These are phyloP conservation scores for Aureobasidium sp. DNA, from an alignment of 2,329 filamentous ascomycete genomes.

Conservation along the genomic window DNA sequence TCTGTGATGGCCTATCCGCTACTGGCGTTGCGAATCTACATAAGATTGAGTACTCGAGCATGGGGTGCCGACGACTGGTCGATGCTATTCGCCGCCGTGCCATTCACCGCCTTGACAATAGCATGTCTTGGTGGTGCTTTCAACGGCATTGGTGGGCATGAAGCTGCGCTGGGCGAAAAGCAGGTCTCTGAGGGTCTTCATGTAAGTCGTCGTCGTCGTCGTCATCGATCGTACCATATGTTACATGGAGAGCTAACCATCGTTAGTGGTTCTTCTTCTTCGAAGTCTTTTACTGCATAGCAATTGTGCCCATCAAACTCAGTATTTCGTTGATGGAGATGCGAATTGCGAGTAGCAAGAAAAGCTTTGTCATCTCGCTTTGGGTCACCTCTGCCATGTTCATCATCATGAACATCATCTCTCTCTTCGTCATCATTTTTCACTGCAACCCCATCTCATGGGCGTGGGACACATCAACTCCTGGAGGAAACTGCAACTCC, in stretches of 20 bases:
- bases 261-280: constrained; percentile 33
- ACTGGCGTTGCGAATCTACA: constrained; percentile 7
- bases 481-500: constrained; percentile 26
- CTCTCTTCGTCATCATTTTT: constrained; percentile 33
- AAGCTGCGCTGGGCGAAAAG: constrained; percentile 19
- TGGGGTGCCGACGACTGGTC: constrained; percentile 14
- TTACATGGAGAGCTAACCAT: constrained; percentile 12
- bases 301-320: constrained; percentile 33
- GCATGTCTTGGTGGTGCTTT: constrained; percentile 27
- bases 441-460: constrained; percentile 29
- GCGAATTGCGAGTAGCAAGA: constrained; percentile 28
- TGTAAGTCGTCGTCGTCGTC: constrained; percentile 14
- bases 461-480: constrained; percentile 25
- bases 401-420: constrained; percentile 26
- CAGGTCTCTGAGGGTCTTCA: constrained; percentile 22
- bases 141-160: constrained; percentile 28
- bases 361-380: constrained; percentile 24
- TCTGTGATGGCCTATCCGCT: constrained; percentile 3
- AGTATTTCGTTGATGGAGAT: constrained; percentile 32
- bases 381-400: constrained; percentile 28
- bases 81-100: constrained; percentile 16
- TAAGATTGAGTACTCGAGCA: constrained; percentile 10
- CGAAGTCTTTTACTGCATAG: constrained; percentile 31
- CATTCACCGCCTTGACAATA: constrained; percentile 25
- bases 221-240: background rate